Base-by-base conservation (phyloP, 2,329 filamentous ascomycete genomes). In the Myriangium duriaei region DNA sequence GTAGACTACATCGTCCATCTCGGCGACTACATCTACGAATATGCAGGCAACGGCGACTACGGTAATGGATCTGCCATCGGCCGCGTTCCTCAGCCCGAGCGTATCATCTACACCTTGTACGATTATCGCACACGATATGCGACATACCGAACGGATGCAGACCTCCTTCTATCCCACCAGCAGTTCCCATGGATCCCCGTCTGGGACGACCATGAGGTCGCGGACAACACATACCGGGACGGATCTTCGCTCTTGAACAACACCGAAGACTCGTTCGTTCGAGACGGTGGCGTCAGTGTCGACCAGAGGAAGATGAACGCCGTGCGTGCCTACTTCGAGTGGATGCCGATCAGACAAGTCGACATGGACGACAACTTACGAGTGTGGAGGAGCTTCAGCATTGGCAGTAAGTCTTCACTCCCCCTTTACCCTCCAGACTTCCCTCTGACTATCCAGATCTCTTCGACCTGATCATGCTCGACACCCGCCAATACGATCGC, bases 251-350 rank as follows among this genome's bases (percentile, higher is more conserved):
- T 64, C 3, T 57, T 79, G 15, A 77, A 76, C 54, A 82, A 82
- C 53, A 79, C 72, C 7, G 76, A 80, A 49, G 67, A 71, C 5
- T 78, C 73, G 0, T 83, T 81, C 57, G 51, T 73, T 17, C 62
- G 68, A 33, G 67, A 72, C 40, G 60, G 60, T 10, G 60, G 61
- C 37, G 66, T 82, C n/a, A 72, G 68, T 19, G 72, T 81, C n/a
- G 78, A 82, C 46, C 73, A 79, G 52, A 69, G 78, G 45, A 83
- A 82, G 61, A 75, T 80, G 65, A 80, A 82, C 37, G 79, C 77
- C 1, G 77, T 83, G 2, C 65, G 79, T 26, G 76, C 78, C 2
- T 79, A 79, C 49, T 80, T 79, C 42, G 76, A 80, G 51, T 78
- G 74, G 55, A 70, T 72, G 67, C 70, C 70, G 2, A 69, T 74